Conservation (phyloP, 2,329 filamentous ascomycete species). For the Colletotrichum orbiculare region DNA sequence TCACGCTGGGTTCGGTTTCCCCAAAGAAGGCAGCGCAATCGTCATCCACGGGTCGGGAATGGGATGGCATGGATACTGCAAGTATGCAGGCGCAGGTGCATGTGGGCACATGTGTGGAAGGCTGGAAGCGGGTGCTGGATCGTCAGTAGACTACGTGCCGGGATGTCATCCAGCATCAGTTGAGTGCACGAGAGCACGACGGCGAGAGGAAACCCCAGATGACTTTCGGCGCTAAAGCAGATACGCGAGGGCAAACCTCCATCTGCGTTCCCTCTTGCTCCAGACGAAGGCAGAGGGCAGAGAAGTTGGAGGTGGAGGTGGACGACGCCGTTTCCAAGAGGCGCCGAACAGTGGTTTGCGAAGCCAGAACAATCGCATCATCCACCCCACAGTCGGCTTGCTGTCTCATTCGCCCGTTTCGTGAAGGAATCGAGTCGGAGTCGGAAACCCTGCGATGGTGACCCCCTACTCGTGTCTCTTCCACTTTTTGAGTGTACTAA, state of each 20-base stretch:
- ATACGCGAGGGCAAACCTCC: constrained; percentile 30
- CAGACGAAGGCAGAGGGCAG: constrained; percentile 15
- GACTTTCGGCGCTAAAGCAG: constrained; percentile 19
- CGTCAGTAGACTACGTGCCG: constrained; percentile 2
- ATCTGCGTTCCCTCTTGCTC: constrained; percentile 21
- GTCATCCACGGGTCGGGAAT: constrained; percentile 17
- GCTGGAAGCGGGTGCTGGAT: constrained; percentile 5
- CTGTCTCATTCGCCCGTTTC: constrained; percentile 25
- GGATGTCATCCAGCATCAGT: neutral
- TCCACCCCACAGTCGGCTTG: constrained; percentile 15
- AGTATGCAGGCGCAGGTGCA: constrained; percentile 1
- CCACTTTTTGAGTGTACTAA: neutral
- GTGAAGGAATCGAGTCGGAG: constrained; percentile 22
- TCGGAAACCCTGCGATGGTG: constrained; percentile 18
- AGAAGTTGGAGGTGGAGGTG: constrained; percentile 12
- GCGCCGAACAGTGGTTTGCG: constrained; percentile 5
- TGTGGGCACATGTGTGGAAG: constrained; percentile 23
- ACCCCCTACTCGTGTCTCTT: constrained; percentile 1
- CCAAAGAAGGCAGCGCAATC: constrained; percentile 28
- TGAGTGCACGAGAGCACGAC: constrained; percentile 8
- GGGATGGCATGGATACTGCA: constrained; percentile 14
- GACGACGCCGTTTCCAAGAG: constrained; percentile 14
- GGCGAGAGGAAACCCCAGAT: constrained; percentile 14
- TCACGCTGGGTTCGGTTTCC: constrained; percentile 22
- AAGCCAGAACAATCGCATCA: constrained; percentile 31